Base-by-base conservation (phyloP, 805 yeast species). In the Ogataea trehaloabstinens region DNA sequence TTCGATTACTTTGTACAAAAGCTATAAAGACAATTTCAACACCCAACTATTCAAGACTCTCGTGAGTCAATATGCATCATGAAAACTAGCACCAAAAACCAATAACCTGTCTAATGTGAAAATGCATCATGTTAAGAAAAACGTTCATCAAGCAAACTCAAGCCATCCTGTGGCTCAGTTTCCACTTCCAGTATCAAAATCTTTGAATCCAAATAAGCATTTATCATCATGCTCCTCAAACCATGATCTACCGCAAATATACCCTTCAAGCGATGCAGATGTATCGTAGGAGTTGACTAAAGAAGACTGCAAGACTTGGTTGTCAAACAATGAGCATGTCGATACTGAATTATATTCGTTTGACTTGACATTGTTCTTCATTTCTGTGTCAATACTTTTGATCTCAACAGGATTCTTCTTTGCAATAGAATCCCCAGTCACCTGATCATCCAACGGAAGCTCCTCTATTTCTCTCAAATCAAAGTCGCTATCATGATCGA, bases 401-500 rank as follows among this genome's bases (percentile, higher is more conserved):
- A 43, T 43, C 33, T 39, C 40, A 24, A 45, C 44, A 18, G 48
- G 45, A 19, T 35, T 37, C 16, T 38, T 35, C 16, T 37, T 29
- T 16, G 31, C 28, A 6, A 43, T n/a, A 10, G 45, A 16, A 12
- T 32, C 35, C 19, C 18, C 35, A 18, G 45, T 33, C 6, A 39
- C 16, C 35, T 38, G 42, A 8, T 48, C 44, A 30, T 35, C 45
- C 8, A 41, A 19, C 13, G 49, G 35, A n/a, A 45, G 35, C 15
- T 49, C 53, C 19, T 49, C 53, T 27, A 41, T 32, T 27, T 41
- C 40, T 37, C 39, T 39, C 17, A 42, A 34, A 36, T 43, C 49
- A 33, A 55, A 51, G 34, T 57, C 60, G 34, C 56, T 60, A 38
- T 64, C 64, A 35, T 50, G 41, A 29, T 67, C 66, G 51, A 67